Evolutionary conservation across 805 yeast genomes (phyloP).

Genomic region (Ogataea kodamae): DNA sequence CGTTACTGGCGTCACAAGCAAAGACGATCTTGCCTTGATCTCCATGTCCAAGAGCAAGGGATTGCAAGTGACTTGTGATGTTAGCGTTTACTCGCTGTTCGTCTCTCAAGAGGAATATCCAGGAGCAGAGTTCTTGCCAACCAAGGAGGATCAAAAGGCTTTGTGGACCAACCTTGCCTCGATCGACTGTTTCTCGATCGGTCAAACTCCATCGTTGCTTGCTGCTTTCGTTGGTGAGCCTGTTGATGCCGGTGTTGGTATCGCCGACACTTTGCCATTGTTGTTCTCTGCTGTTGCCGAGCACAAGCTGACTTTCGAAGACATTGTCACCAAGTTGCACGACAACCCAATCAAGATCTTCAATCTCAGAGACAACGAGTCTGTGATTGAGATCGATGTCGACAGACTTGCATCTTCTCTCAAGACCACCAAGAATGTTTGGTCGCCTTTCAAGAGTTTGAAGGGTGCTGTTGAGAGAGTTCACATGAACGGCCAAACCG

Average conservation of each 20-base stretch:
- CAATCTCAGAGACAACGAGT: slow-evolving; percentile 75
- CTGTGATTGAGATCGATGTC: slow-evolving; percentile 76
- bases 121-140: slow-evolving; percentile 70
- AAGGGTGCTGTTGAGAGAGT: slow-evolving; percentile 90
- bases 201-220: slow-evolving; percentile 69
- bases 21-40: slow-evolving; percentile 79
- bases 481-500: slow-evolving; percentile 69
- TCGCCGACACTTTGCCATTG: slow-evolving; percentile 77
- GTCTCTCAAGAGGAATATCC: slow-evolving; percentile 69
- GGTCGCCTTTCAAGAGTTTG: slow-evolving; percentile 57
- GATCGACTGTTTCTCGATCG: slow-evolving; percentile 86
- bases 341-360: slow-evolving; percentile 80
- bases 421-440: slow-evolving; percentile 36
- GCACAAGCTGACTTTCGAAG: slow-evolving; percentile 67
- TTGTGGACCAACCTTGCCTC: slow-evolving; percentile 72
- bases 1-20: slow-evolving; percentile 78
- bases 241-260: slow-evolving; percentile 69
- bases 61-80: slow-evolving; percentile 85
- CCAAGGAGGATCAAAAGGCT: slow-evolving; percentile 73
- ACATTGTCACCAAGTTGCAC: slow-evolving; percentile 69
- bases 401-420: slow-evolving; percentile 58
- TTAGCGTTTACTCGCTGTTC: slow-evolving; percentile 74
- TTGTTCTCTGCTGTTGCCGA: slow-evolving; percentile 75
- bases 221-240: slow-evolving; percentile 62
- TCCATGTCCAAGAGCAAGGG: slow-evolving; percentile 81